Percentiles rank a stretch among this genome's conserved stretches.
Conservation (phyloP, 345 rosid species). For the Euphorbia pulcherrima region DNA sequence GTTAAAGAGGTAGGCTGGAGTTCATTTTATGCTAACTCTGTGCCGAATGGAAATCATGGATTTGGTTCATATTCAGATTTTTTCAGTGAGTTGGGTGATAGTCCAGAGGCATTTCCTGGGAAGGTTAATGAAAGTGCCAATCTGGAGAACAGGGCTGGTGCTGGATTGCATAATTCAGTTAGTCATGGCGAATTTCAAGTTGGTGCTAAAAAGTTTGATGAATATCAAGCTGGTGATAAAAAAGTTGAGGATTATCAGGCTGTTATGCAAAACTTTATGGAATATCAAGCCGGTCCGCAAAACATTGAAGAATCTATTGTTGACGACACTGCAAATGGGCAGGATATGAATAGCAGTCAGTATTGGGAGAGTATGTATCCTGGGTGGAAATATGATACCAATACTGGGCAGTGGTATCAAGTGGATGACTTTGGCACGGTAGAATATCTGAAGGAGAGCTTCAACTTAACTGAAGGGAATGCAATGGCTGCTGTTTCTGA, state of each 20-base stretch:
- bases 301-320: slow-evolving; percentile 29
- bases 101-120: slow-evolving; percentile 37
- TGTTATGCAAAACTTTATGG: too few species aligned
- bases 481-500: slow-evolving; percentile 43
- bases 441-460: slow-evolving; percentile 34
- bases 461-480: slow-evolving; percentile 25
- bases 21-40: slow-evolving; percentile 62
- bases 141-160: slow-evolving; percentile 22
- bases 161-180: slow-evolving; percentile 33
- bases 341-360: slow-evolving; percentile 48
- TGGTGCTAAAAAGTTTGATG: too few species aligned
- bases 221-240: slow-evolving; percentile 24
- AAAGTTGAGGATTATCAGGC: slow-evolving; percentile 12
- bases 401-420: slow-evolving; percentile 80
- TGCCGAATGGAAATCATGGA: slow-evolving; percentile 42
- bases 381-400: slow-evolving; percentile 79
- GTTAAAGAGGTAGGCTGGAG: slow-evolving; percentile 88
- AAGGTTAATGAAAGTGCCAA: slow-evolving; percentile 31
- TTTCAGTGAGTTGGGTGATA: slow-evolving; percentile 50
- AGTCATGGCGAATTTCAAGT: slow-evolving; percentile 33
- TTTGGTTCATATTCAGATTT: slow-evolving; percentile 77
- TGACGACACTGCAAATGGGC: slow-evolving; percentile 38
- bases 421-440: slow-evolving; percentile 41
- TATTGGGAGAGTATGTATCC: slow-evolving; percentile 84
- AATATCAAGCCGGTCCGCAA: slow-evolving; percentile 30